A percentile compares a stretch with the other conserved stretches of the same genome.
These are phyloP conservation scores for Fusarium decemcellulare DNA, from an alignment of 2,329 filamentous ascomycete species.

Conservation along the genomic window DNA sequence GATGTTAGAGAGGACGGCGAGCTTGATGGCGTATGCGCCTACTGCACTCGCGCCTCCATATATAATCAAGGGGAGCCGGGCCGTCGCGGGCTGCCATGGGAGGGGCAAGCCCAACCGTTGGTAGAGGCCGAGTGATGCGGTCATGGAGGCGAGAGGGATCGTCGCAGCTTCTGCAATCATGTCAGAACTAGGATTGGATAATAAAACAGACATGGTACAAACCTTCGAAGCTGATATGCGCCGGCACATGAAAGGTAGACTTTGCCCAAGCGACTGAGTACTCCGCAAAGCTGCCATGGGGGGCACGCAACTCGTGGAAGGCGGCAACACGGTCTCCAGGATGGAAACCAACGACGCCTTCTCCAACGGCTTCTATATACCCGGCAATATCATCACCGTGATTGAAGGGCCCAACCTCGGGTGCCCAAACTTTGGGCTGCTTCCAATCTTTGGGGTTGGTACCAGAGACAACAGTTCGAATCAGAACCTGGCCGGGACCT, in stretches of 20 bases:
- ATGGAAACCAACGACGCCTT: constrained; percentile 36
- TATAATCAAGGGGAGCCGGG: constrained; percentile 62
- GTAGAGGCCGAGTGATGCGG: constrained; percentile 18
- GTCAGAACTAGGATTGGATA: neutral
- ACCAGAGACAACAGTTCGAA: constrained; percentile 8
- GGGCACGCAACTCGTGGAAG: constrained; percentile 65
- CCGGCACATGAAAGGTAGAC: constrained; percentile 70
- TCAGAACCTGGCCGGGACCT: neutral
- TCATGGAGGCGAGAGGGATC: constrained; percentile 21
- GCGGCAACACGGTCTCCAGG: constrained; percentile 63
- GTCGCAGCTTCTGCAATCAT: constrained; percentile 19
- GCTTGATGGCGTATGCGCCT: constrained; percentile 70
- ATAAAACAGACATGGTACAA: too few relatives aligned
- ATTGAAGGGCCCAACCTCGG: constrained; percentile 15
- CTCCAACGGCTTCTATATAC: constrained; percentile 34
- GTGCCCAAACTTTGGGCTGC: neutral
- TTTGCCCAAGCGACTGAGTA: constrained; percentile 70
- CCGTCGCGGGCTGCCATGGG: constrained; percentile 11
- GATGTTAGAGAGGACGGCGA: constrained; percentile 63
- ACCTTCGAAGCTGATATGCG: constrained; percentile 62
- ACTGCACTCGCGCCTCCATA: constrained; percentile 68
- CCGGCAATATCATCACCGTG: constrained; percentile 47
- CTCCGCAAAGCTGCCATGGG: constrained; percentile 71
- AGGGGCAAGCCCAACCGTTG: constrained; percentile 10
- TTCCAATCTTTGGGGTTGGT: constrained; percentile 51